Percentiles rank a stretch among this genome's conserved stretches.
These are phyloP conservation scores for Pythium dissotocum DNA, from an alignment of 352 stramenopile genomes.

Conservation along the genomic window DNA sequence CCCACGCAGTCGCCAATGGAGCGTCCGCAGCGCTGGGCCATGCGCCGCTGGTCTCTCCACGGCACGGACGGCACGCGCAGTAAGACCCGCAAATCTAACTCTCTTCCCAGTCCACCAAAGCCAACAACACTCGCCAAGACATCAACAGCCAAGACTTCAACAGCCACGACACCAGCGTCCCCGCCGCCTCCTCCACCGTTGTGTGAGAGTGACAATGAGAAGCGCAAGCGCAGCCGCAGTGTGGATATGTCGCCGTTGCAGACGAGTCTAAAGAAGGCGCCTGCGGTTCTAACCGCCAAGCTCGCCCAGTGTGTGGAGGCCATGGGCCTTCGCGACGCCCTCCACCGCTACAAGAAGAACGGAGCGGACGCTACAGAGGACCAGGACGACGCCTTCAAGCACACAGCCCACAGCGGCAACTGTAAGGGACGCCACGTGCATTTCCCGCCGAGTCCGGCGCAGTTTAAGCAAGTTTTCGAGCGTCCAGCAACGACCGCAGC, in stretches of 20 bases:
- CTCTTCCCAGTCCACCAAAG: background rate
- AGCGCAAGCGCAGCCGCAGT: constrained; percentile 27
- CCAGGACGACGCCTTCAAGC: constrained; percentile 2
- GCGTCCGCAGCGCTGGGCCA: constrained; percentile 7
- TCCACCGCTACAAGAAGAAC: constrained; percentile 27
- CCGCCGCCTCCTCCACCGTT: background rate
- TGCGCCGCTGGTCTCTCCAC: constrained; percentile 28
- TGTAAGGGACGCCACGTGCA: constrained; percentile 44
- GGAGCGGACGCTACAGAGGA: constrained; percentile 1
- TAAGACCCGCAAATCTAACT: background rate
- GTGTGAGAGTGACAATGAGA: constrained; percentile 19
- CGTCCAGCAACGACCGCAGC: constrained; percentile 36
- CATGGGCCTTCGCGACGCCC: constrained; percentile 43
- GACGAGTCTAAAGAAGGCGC: constrained; percentile 61
- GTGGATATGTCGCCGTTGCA: constrained; percentile 35
- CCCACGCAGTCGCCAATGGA: background rate
- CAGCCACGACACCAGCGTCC: background rate
- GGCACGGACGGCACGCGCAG: constrained; percentile 17
- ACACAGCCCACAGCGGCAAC: constrained; percentile 13
- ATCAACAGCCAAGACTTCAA: background rate
- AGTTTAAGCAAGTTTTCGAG: constrained; percentile 45
- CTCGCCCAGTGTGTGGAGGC: constrained; percentile 56
- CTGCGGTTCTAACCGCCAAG: constrained; percentile 45
- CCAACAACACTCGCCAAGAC: too few species aligned
- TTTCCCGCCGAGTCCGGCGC: constrained; percentile 35